Evolutionary conservation across 768 basidiomycete genomes (phyloP), one percentile per base, ranked within the genome.

Genomic region (Serendipita sp.): DNA sequence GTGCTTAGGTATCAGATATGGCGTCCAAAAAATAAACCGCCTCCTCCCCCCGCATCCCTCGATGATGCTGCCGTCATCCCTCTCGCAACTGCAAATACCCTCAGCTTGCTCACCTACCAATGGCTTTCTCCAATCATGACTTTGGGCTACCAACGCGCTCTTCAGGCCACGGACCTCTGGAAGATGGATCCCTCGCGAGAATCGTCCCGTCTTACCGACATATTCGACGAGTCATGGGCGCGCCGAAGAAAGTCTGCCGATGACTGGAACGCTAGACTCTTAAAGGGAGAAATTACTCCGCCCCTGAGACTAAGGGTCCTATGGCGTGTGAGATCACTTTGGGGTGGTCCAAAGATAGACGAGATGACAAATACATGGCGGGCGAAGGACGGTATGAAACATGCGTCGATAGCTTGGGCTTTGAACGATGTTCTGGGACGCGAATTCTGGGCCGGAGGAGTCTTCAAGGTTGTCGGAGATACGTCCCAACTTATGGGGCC

Each of bases 131-230:
- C 75, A 1, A 71, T 77, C 30, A 73, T 75, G 70, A 67, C 53
- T 3, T 41, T 65, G 16, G 86, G 87, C 0, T 88, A 85, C 70
- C 84, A 86, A 70, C 77, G 88, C 35, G 84, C 86, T 0, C 75
- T 91, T 7, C 86, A 86, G 69, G 84, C 85, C 0, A 81, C 85
- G 1, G 89, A 91, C 73, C 73, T 89, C 11, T 88, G 86, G 86
- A 82, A 81, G 70, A 75, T 89, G 66, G 81, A 82, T 65, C 70
- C 76, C 2, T 69, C 76, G 3, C 78, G 79, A 35, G 78, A 84
- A 68, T 75, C 81, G 15, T 79, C 76, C 0, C 66, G 69, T 18
- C 75, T 89, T 34, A 79, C 83, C 1, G 73, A 74, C 10, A 75
- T 76, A 67, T 78, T 90, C 30, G 80, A 88, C 64, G 76, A 72